Conservation (phyloP, 2,329 filamentous ascomycete species). For the Trichophyton benhamiae region DNA sequence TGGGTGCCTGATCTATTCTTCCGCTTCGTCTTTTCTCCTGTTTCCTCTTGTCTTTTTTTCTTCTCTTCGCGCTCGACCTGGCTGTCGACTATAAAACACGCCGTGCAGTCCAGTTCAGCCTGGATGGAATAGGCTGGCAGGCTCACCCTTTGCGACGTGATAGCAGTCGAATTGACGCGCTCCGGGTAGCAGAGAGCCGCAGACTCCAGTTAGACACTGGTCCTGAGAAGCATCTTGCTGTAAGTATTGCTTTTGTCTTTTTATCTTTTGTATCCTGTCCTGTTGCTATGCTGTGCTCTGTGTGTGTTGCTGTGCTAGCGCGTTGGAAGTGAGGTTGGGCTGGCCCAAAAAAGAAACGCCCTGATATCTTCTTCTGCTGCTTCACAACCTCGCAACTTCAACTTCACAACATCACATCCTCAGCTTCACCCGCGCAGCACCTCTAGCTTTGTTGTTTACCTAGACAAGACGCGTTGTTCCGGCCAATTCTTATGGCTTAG, state of each 20-base stretch:
- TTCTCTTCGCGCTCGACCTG: conserved; percentile 7
- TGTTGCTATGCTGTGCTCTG: background rate
- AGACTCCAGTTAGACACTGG: background rate
- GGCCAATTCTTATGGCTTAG: background rate
- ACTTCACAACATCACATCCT: background rate
- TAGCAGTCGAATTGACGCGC: background rate
- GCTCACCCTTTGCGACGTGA: background rate
- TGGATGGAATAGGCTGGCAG: background rate
- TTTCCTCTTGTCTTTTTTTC: background rate
- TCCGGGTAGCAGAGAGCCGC: background rate
- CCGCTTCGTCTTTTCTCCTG: background rate
- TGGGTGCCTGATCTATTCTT: background rate
- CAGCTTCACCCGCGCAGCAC: background rate
- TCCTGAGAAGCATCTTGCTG: background rate
- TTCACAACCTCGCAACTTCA: background rate
- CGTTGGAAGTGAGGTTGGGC: background rate
- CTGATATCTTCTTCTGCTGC: background rate
- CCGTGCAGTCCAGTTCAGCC: background rate
- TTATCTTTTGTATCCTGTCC: background rate
- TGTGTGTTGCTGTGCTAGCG: background rate
- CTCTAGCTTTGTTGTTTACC: conserved; percentile 12
- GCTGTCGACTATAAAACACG: conserved; percentile 5
- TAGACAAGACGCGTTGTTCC: conserved; percentile 4
- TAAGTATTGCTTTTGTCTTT: background rate
- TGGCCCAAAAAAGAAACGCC: background rate